These are phyloP conservation scores for Mucor indicus DNA, from an alignment of 371 early-diverging fungal species.

Conservation along the genomic window DNA sequence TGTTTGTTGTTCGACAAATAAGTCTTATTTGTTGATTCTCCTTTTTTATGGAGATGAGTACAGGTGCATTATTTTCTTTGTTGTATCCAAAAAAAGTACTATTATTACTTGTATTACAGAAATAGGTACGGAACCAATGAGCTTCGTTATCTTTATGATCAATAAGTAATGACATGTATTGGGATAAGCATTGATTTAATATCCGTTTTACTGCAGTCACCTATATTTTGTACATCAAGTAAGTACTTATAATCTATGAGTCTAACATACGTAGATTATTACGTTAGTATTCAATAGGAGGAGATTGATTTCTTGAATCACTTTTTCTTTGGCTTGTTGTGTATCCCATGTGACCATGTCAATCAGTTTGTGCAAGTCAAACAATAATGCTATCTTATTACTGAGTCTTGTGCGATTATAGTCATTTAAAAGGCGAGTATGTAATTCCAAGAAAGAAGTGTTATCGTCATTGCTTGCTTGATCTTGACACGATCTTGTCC, in stretches of 20 bases:
- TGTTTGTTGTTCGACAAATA: constrained; percentile 15
- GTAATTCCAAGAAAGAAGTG: constrained; percentile 40
- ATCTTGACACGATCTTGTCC: constrained; percentile 39
- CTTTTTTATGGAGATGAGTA: constrained; percentile 17
- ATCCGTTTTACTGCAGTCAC: constrained; percentile 21
- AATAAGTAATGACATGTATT: constrained; percentile 10
- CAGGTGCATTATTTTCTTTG: constrained; percentile 9
- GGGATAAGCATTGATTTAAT: constrained; percentile 33
- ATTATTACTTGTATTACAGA: constrained; percentile 8
- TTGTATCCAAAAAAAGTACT: constrained; percentile 24
- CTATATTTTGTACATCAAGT: not conserved
- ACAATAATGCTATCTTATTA: constrained; percentile 7
- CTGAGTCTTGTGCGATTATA: constrained; percentile 32
- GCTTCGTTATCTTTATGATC: constrained; percentile 34
- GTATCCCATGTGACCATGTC: constrained; percentile 45
- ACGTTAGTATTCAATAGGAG: no score
- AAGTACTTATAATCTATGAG: no score
- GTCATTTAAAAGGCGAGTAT: constrained; percentile 37
- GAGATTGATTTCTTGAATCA: constrained; percentile 3
- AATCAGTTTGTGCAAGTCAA: constrained; percentile 41
- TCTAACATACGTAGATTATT: no score
- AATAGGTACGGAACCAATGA: constrained; percentile 28
- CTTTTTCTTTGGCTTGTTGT: not conserved
- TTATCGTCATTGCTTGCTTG: not conserved
- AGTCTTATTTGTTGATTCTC: constrained; percentile 21